These are phyloP conservation scores for Backusella mclennaniae DNA, from an alignment of 192 early-diverging fungal species.

Conservation along the genomic window DNA sequence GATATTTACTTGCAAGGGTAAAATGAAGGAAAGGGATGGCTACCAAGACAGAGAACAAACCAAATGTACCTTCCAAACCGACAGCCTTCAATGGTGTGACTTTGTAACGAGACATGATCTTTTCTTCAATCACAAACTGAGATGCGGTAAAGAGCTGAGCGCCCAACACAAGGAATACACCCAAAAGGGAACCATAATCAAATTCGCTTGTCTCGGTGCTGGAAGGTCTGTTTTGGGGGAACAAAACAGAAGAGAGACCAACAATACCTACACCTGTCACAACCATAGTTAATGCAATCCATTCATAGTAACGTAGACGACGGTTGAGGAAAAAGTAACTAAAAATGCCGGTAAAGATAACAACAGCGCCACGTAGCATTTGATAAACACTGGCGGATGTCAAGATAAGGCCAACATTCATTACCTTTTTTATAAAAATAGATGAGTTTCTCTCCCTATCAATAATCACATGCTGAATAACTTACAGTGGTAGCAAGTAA, in stretches of 20 bases:
- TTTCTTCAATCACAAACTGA: conserved; percentile 97
- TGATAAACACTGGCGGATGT: conserved; percentile 90
- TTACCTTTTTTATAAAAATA: conserved; percentile 52
- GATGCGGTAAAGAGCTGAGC: conserved; percentile 93
- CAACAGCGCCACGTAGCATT: conserved; percentile 95
- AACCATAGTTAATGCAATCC: conserved; percentile 80
- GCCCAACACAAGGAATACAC: conserved; percentile 80
- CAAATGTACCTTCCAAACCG: conserved; percentile 92
- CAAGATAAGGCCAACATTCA: conserved; percentile 97
- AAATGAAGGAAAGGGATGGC: conserved; percentile 78
- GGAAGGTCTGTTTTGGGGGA: conserved; percentile 20
- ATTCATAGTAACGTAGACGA: conserved; percentile 73
- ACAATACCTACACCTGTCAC: conserved; percentile 89
- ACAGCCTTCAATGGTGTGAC: conserved; percentile 88
- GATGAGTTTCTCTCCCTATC: too few species aligned
- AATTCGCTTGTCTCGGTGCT: conserved; percentile 30
- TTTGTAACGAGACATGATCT: conserved; percentile 77
- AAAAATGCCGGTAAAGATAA: conserved; percentile 92
- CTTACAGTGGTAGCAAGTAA: conserved; percentile 73
- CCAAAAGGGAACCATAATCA: conserved; percentile 61
- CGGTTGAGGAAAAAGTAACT: conserved; percentile 83
- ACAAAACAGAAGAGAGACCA: conserved; percentile 62
- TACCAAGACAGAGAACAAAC: conserved; percentile 65
- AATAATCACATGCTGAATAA: background rate
- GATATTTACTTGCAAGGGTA: conserved; percentile 59